Conservation (phyloP, 1,284 basidiomycete genomes). For the Trametes sp. region DNA sequence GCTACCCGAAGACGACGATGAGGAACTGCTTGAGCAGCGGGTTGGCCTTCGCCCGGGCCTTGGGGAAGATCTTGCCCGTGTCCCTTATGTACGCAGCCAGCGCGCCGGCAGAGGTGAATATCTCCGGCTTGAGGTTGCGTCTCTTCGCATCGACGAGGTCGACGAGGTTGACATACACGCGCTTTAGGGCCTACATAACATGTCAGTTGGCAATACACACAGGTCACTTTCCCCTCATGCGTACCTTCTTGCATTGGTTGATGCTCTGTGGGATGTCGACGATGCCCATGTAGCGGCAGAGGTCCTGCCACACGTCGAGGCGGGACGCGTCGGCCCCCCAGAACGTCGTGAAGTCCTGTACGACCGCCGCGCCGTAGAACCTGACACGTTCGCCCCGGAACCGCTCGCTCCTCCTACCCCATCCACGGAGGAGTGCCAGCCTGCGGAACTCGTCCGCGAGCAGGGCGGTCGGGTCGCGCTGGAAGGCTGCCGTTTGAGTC, state of each 20-base stretch:
- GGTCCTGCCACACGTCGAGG: slow-evolving; percentile 11
- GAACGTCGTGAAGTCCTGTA: slow-evolving; percentile 8
- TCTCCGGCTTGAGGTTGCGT: not conserved
- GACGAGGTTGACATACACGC: slow-evolving; percentile 6
- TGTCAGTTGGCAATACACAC: not conserved
- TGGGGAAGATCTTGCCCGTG: slow-evolving; percentile 10
- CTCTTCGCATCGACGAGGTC: slow-evolving; percentile 18
- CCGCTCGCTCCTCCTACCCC: slow-evolving; percentile 6
- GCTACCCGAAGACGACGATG: slow-evolving; percentile 5
- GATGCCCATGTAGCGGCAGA: slow-evolving; percentile 5
- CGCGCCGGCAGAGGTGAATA: not conserved
- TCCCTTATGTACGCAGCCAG: slow-evolving; percentile 3
- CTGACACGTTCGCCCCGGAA: slow-evolving; percentile 7
- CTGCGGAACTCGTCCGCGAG: slow-evolving; percentile 4
- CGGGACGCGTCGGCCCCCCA: slow-evolving; percentile 12
- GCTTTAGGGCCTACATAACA: not conserved
- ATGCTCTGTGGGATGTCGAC: not conserved
- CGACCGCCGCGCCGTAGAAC: slow-evolving; percentile 10
- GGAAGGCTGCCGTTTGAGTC: not conserved
- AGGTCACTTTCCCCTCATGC: not conserved
- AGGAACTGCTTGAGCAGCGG: slow-evolving; percentile 16
- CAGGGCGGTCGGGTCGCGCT: slow-evolving; percentile 6
- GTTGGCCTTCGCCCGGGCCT: slow-evolving; percentile 12
- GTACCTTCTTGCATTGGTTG: slow-evolving; percentile 2
- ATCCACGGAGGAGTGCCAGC: not conserved